Evolutionary conservation across 2,329 filamentous ascomycete genomes (phyloP).

Genomic region (Dothideomycetes sp.): DNA sequence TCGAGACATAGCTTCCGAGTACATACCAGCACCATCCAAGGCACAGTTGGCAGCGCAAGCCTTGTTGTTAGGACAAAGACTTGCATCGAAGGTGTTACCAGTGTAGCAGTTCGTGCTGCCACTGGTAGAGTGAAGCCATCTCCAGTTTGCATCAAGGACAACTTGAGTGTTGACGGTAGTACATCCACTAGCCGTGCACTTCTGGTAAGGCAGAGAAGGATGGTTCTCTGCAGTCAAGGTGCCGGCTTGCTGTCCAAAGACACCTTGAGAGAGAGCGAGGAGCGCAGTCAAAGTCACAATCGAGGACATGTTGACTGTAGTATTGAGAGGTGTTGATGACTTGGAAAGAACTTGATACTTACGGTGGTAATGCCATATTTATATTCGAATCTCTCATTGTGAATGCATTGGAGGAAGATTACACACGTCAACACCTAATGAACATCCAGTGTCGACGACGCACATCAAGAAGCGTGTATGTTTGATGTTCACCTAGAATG

Average conservation of each 20-base stretch:
- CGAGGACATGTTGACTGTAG: constrained; percentile 3
- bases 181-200: constrained; percentile 34
- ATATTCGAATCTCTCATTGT: constrained; percentile 1
- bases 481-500: too few species aligned
- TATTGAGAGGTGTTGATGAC: neutral
- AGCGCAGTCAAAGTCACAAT: constrained; percentile 23
- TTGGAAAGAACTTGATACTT: neutral
- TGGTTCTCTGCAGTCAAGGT: constrained; percentile 33
- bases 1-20: neutral
- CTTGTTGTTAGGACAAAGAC: constrained; percentile 31
- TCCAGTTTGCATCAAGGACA: constrained; percentile 42
- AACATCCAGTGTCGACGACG: too few species aligned
- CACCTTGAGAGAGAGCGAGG: constrained; percentile 31
- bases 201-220: constrained; percentile 32
- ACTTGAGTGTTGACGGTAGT: constrained; percentile 28
- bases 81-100: constrained; percentile 35
- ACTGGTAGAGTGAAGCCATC: constrained; percentile 37
- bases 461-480: too few species aligned
- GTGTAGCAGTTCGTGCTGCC: constrained; percentile 43
- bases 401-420: too few species aligned
- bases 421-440: too few species aligned
- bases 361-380: neutral
- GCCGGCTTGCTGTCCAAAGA: constrained; percentile 35
- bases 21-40: constrained; percentile 29
- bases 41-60: constrained; percentile 34